Percentiles rank a stretch among this genome's conserved stretches.
phyloP scores from a whole-genome alignment of 2,329 filamentous ascomycete genomes.

The Xylariaceae sp. region DNA sequence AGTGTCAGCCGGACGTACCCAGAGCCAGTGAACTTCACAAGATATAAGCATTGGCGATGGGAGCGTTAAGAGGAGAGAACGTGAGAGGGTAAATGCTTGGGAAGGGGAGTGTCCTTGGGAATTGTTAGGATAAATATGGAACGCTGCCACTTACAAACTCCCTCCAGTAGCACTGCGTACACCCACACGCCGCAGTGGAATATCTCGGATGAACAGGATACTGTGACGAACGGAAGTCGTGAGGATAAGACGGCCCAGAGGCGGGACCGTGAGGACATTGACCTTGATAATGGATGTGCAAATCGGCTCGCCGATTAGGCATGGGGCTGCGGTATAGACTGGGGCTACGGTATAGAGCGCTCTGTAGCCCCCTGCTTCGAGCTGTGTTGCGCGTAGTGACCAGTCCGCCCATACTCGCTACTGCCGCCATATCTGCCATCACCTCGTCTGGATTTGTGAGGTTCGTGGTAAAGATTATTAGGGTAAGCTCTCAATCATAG shows the following conservation, averaged over 20 bases:
- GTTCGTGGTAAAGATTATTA: not conserved
- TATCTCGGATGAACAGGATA: conserved; percentile 11
- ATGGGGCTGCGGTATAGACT: not conserved
- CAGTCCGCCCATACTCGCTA: too few relatives aligned
- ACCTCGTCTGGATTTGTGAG: not conserved
- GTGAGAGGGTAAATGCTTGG: too few relatives aligned
- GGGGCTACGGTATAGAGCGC: conserved; percentile 2
- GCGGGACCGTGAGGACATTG: not conserved
- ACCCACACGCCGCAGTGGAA: conserved; percentile 27
- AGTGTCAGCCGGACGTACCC: conserved; percentile 3
- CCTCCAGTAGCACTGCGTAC: conserved; percentile 34
- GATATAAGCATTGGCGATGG: too few relatives aligned
- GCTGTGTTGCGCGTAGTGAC: too few relatives aligned
- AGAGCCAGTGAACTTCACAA: not conserved
- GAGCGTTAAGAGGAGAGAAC: too few relatives aligned
- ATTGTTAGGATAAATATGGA: not conserved
- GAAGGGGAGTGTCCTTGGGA: too few relatives aligned
- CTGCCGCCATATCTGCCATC: not conserved
- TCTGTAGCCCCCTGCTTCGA: too few relatives aligned
- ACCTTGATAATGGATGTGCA: conserved; percentile 26
- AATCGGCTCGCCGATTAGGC: not conserved
- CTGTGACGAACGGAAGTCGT: not conserved
- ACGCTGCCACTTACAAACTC: conserved; percentile 32
- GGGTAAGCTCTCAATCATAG: not conserved
- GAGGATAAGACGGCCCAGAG: not conserved